Conservation (phyloP, 768 basidiomycete species). For the Cyathus striatus region DNA sequence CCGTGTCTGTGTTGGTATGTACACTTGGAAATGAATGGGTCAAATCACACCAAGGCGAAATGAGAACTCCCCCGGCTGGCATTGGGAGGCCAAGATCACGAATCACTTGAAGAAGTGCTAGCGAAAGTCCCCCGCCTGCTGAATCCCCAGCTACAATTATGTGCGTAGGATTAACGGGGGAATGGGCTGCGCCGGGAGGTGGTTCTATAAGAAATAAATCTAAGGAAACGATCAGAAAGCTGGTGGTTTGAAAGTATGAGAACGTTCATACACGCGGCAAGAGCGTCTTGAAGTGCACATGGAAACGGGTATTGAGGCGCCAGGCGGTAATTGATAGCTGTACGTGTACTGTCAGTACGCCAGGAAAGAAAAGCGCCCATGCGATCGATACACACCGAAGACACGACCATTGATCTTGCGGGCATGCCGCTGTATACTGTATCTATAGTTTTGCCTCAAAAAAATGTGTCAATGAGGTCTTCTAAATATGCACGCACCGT, state of each 20-base stretch:
- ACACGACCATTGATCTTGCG: slow-evolving; percentile 91
- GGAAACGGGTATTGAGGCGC: slow-evolving; percentile 98
- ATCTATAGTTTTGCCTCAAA: slow-evolving; percentile 28
- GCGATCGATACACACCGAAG: slow-evolving; percentile 67
- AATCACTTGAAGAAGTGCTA: slow-evolving; percentile 82
- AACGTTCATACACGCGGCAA: slow-evolving; percentile 72
- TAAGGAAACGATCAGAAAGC: no score
- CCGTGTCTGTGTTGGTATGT: slow-evolving; percentile 79
- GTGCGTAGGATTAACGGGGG: slow-evolving; percentile 72
- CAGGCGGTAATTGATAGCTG: slow-evolving; percentile 79
- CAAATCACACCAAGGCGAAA: slow-evolving; percentile 90
- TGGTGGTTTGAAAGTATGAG: not conserved
- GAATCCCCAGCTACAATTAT: slow-evolving; percentile 90
- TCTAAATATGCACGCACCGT: slow-evolving; percentile 30
- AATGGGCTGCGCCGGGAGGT: slow-evolving; percentile 72
- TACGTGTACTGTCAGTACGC: no score
- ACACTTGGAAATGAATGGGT: slow-evolving; percentile 94
- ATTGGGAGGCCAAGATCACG: slow-evolving; percentile 78
- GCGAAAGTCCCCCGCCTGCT: slow-evolving; percentile 83
- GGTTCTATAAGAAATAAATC: slow-evolving; percentile 90
- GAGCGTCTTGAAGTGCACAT: slow-evolving; percentile 81
- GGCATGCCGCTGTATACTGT: slow-evolving; percentile 78
- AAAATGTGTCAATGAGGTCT: not conserved
- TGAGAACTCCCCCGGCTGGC: slow-evolving; percentile 84
- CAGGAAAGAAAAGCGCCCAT: no score